These are phyloP conservation scores for Nigrospora osmanthi DNA, from an alignment of 2,329 filamentous ascomycete genomes.

Conservation along the genomic window DNA sequence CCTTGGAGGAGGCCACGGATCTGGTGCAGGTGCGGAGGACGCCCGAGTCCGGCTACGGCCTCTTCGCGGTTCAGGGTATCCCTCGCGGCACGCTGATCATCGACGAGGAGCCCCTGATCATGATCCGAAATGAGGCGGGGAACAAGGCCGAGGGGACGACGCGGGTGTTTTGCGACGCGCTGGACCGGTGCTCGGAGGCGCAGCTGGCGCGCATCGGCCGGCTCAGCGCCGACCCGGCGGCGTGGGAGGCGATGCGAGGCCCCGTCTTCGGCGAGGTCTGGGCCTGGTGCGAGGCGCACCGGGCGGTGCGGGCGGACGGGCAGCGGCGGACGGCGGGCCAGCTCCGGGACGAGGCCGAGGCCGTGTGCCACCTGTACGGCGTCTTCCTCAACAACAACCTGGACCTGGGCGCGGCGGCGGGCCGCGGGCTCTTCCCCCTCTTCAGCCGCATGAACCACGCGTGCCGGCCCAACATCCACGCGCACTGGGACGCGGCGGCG, in stretches of 20 bases:
- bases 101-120: constrained; percentile 8
- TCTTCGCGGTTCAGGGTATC: constrained; percentile 9
- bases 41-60: constrained; percentile 1
- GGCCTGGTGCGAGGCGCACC: constrained; percentile 1
- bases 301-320: constrained; percentile 1
- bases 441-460: constrained; percentile 14
- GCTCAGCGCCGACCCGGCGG: neutral
- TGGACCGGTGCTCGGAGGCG: neutral
- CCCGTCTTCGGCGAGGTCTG: neutral
- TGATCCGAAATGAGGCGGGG: constrained; percentile 5
- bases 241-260: neutral
- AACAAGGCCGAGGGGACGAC: constrained; percentile 5
- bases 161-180: neutral
- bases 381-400: constrained; percentile 8
- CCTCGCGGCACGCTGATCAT: constrained; percentile 9
- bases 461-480: constrained; percentile 13
- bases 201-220: no score
- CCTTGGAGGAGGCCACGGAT: neutral
- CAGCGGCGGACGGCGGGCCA: constrained; percentile 4
- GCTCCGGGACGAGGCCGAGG: constrained; percentile 3
- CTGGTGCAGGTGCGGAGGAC: neutral
- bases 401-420: constrained; percentile 5
- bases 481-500: constrained; percentile 11
- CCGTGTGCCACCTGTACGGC: constrained; percentile 3
- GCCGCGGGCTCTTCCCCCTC: constrained; percentile 11